Conservation (phyloP, 345 rosid species). For the Laguncularia racemosa region DNA sequence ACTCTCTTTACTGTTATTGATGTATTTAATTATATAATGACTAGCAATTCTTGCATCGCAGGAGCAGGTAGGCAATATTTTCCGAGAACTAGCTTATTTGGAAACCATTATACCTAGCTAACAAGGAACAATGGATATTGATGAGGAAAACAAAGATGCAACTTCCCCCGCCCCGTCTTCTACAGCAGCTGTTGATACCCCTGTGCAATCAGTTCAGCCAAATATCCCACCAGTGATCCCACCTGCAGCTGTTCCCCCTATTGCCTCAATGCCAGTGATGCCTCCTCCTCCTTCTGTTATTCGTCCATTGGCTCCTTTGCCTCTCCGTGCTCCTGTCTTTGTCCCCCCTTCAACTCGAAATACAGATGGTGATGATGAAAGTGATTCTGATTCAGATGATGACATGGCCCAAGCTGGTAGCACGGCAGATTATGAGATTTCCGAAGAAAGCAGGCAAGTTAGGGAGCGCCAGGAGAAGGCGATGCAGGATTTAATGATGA, state of each 20-base stretch:
- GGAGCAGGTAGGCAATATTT: no score
- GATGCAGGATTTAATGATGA: conserved; percentile 68
- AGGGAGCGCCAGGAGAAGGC: conserved; percentile 91
- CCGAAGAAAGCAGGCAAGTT: conserved; percentile 60
- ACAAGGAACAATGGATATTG: conserved; percentile 50
- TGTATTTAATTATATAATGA: no score
- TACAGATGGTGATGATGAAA: conserved; percentile 37
- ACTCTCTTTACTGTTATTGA: no score
- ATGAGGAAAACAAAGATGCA: conserved; percentile 38
- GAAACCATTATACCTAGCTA: neutral
- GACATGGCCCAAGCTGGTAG: conserved; percentile 18
- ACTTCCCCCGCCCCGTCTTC: conserved; percentile 28
- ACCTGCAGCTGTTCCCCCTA: conserved; percentile 32
- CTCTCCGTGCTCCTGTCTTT: conserved; percentile 35
- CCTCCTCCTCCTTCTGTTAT: conserved; percentile 46
- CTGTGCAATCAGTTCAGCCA: conserved; percentile 24
- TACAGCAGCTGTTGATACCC: conserved; percentile 17
- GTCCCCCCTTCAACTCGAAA: conserved; percentile 51
- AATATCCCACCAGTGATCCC: conserved; percentile 26
- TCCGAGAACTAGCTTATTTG: neutral
- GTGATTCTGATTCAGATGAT: conserved; percentile 62
- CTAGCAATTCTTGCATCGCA: no score
- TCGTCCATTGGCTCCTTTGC: conserved; percentile 49
- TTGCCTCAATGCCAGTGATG: conserved; percentile 39
- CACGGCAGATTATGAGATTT: conserved; percentile 35